Conservation (phyloP, 768 basidiomycete species). For the Agaricus bisporus region DNA sequence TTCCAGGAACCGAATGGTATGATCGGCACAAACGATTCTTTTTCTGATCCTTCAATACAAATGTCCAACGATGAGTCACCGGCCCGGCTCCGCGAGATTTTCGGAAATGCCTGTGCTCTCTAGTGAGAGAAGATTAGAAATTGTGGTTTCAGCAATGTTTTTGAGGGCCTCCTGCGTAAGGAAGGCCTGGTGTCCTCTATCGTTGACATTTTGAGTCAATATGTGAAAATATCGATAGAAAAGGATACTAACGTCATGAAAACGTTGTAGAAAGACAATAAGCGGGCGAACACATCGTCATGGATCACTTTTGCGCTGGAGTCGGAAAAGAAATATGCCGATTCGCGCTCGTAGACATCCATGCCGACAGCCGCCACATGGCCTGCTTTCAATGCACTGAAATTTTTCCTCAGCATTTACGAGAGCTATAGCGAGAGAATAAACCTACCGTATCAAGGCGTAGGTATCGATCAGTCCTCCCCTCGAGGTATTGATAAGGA, state of each 20-base stretch:
- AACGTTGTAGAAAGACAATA: slow-evolving; percentile 41
- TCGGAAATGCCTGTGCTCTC: slow-evolving; percentile 25
- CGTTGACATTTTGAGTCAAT: neutral
- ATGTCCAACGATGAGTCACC: neutral
- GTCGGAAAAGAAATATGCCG: slow-evolving; percentile 36
- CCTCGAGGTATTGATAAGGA: slow-evolving; percentile 38
- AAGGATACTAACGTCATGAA: slow-evolving; percentile 30
- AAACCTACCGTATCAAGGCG: slow-evolving; percentile 30
- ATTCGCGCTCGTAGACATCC: slow-evolving; percentile 37
- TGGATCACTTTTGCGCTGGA: slow-evolving; percentile 37
- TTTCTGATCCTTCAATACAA: no score
- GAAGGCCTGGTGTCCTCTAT: slow-evolving; percentile 39
- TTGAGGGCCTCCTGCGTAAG: slow-evolving; percentile 33
- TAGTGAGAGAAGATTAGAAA: slow-evolving; percentile 28
- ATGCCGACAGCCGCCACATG: slow-evolving; percentile 37
- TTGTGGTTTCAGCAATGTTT: slow-evolving; percentile 34
- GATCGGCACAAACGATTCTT: no score
- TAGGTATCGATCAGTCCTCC: slow-evolving; percentile 36
- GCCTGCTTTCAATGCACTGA: slow-evolving; percentile 31
- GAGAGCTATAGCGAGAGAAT: neutral
- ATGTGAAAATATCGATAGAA: neutral
- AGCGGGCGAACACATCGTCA: slow-evolving; percentile 38
- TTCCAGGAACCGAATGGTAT: no score
- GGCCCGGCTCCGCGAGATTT: slow-evolving; percentile 17
- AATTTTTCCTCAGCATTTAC: neutral